These are phyloP conservation scores for Tolypocladium amazonense DNA, from an alignment of 2,329 filamentous ascomycete species.

Conservation along the genomic window DNA sequence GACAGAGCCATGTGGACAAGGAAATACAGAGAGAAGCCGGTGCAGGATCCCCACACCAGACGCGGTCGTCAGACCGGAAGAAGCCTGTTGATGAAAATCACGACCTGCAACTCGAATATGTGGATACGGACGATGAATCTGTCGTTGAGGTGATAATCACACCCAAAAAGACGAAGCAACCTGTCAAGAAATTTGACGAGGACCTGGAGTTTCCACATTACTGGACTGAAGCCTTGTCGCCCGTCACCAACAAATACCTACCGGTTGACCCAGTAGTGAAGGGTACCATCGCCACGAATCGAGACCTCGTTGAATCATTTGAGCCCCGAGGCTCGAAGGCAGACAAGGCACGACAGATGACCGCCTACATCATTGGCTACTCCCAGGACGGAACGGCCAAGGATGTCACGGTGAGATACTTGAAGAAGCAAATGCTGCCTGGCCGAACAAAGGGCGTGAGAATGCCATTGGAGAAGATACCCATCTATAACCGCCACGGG, in stretches of 20 bases:
- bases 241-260: conserved; percentile 67
- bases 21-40: conserved; percentile 3
- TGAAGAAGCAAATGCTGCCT: conserved; percentile 71
- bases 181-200: conserved; percentile 50
- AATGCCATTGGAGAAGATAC: conserved; percentile 68
- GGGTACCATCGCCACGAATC: conserved; percentile 56
- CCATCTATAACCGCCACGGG: conserved; percentile 66
- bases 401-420: conserved; percentile 85
- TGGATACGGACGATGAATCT: conserved; percentile 47
- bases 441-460: conserved; percentile 83
- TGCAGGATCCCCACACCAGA: conserved; percentile 6
- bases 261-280: conserved; percentile 69
- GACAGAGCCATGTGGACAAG: conserved; percentile 1
- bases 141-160: conserved; percentile 42
- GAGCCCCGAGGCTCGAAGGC: conserved; percentile 77
- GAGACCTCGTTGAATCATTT: conserved; percentile 62
- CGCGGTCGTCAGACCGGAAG: conserved; percentile 2
- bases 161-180: conserved; percentile 25
- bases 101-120: conserved; percentile 26
- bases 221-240: conserved; percentile 85
- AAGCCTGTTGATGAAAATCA: conserved; percentile 33
- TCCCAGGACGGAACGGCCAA: conserved; percentile 81
- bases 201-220: conserved; percentile 81
- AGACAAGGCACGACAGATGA: conserved; percentile 78
- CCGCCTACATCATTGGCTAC: conserved; percentile 80